Evolutionary conservation across 1,139 yeast genomes (phyloP), one percentile per base, ranked within the genome.

Genomic region (Geotrichum aggregatum): DNA sequence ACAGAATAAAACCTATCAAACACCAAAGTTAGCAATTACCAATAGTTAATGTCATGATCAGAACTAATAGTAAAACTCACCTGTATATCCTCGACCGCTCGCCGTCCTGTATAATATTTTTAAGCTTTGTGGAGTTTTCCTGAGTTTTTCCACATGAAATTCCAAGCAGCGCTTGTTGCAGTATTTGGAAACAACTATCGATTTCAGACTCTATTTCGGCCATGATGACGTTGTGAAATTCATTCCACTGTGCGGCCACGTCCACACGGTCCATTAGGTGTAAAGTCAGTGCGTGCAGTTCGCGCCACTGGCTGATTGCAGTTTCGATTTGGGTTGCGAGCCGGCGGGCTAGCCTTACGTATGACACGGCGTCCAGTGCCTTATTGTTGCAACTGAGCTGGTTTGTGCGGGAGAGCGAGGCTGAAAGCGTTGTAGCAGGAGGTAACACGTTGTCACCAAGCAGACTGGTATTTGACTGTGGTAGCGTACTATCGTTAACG

Each of bases 181-280:
- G 28, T 8, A 24, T 24, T 8, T 55, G 70, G 38, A 73, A 66
- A 60, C 84, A 79, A 14, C 67, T 67, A 43, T 73, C 76, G 18
- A 82, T 71, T 57, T 83, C 87, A 18, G 64, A 63, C 34, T 74
- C 73, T 30, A 84, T 73, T 0, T 82, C 75, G 13, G 70, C 71
- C 56, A 84, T 73, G 24, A 83, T 79, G 36, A 70, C 70, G 44
- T 73, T 73, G 50, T 73, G 74, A 36, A 85, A 71, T 60, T 85
- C 94, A 49, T 74, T 70, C 67, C 76, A 83, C 56, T 80, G 83
- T 11, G 76, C 70, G 1, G 85, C 74, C 7, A 83, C 68, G 54
- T 79, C 84, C 10, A 82, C 69, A 48, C 72, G 72, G 40, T 69
- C 67, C 60, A 79, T 77, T 34, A 74, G 64, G 1, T 68, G 58